Conservation (phyloP, 768 basidiomycete genomes). For the Phlegmacium glaucopus region DNA sequence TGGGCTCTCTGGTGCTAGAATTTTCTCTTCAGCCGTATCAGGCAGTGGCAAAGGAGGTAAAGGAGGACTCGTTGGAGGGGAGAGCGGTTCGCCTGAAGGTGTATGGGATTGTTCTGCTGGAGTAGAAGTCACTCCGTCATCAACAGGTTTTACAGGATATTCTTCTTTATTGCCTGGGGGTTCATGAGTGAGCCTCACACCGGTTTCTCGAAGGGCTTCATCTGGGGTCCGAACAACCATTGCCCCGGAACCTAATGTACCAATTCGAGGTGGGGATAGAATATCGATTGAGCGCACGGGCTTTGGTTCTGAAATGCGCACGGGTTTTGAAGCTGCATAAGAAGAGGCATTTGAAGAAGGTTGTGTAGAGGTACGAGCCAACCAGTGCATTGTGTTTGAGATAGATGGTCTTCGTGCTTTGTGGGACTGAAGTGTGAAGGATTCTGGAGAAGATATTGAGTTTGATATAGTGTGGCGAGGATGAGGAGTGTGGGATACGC, state of each 20-base stretch:
- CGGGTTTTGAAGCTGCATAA: slow-evolving; percentile 33
- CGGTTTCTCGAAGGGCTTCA: slow-evolving; percentile 61
- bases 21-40: slow-evolving; percentile 28
- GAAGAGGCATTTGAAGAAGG: slow-evolving; percentile 21
- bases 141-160: slow-evolving; percentile 5
- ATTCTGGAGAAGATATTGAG: slow-evolving; percentile 17
- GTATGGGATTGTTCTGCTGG: slow-evolving; percentile 11
- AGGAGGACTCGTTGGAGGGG: slow-evolving; percentile 45
- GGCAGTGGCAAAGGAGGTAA: slow-evolving; percentile 51
- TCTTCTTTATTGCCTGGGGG: slow-evolving; percentile 13
- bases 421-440: slow-evolving; percentile 21
- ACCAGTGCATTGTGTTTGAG: slow-evolving; percentile 50
- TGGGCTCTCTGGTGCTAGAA: slow-evolving; percentile 24
- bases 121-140: slow-evolving; percentile 13
- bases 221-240: slow-evolving; percentile 76
- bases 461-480: slow-evolving; percentile 16
- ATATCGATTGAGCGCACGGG: slow-evolving; percentile 38
- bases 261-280: slow-evolving; percentile 37
- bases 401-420: slow-evolving; percentile 33
- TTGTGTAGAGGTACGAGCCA: slow-evolving; percentile 33
- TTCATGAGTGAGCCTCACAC: slow-evolving; percentile 36
- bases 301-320: slow-evolving; percentile 42
- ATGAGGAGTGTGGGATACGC: slow-evolving; percentile 22
- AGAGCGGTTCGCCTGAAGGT: slow-evolving; percentile 19
- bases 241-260: slow-evolving; percentile 66